Conservation (phyloP, 768 basidiomycete species). For the Clathrus columnatus region DNA sequence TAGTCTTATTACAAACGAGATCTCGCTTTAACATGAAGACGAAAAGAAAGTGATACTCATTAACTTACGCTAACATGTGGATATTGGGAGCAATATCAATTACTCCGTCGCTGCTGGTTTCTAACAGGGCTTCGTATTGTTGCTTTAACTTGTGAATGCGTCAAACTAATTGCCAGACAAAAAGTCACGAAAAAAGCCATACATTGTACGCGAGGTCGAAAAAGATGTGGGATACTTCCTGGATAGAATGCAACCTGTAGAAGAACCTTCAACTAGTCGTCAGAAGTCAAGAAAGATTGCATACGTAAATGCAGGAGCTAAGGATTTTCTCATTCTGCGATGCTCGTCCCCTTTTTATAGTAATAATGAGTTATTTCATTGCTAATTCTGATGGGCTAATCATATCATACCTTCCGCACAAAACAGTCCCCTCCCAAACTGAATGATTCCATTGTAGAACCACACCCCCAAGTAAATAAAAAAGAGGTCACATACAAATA, state of each 20-base stretch:
- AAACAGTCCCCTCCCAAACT: background rate
- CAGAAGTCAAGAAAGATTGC: background rate
- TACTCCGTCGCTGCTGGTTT: background rate
- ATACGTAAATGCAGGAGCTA: constrained; percentile 5
- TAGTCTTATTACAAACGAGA: background rate
- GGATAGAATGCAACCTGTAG: background rate
- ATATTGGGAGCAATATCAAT: background rate
- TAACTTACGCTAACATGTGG: background rate
- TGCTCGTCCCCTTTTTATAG: constrained; percentile 5
- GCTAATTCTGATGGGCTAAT: no score
- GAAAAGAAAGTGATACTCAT: background rate
- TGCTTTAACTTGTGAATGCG: background rate
- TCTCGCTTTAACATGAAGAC: background rate
- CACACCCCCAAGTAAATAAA: background rate
- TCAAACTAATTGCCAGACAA: background rate
- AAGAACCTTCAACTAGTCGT: background rate
- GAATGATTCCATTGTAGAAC: background rate
- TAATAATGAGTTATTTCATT: background rate
- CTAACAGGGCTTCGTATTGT: background rate
- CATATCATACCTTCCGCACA: background rate
- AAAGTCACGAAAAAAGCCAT: no score
- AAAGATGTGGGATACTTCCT: background rate
- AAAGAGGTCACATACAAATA: background rate
- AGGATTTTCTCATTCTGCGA: background rate
- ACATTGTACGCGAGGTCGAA: background rate